These are phyloP conservation scores for Chlorencoelia australis DNA, from an alignment of 2,329 filamentous ascomycete genomes.

Conservation along the genomic window DNA sequence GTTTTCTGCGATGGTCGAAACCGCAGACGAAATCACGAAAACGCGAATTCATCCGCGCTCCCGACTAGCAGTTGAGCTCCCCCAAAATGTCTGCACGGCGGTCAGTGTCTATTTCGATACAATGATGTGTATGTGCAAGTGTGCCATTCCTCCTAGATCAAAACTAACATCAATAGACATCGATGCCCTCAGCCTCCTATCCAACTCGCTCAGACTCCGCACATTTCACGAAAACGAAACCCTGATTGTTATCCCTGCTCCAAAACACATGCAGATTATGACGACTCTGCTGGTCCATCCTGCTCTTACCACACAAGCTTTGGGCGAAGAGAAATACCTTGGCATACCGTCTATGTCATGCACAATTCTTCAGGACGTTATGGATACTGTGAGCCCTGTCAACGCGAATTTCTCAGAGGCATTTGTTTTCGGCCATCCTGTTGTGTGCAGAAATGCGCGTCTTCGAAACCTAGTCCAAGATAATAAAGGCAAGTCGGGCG, in stretches of 20 bases:
- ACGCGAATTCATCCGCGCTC: too few species aligned
- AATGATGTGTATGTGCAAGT: conserved; percentile 5
- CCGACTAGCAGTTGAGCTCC: too few species aligned
- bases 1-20: too few species aligned
- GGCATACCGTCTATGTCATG: conserved; percentile 58
- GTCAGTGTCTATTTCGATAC: conserved; percentile 7
- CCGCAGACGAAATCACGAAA: too few species aligned
- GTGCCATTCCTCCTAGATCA: background rate
- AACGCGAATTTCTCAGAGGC: conserved; percentile 60
- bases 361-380: conserved; percentile 58
- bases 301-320: conserved; percentile 61
- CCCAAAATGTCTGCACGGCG: too few species aligned
- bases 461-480: conserved; percentile 19
- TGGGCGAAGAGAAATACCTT: conserved; percentile 43
- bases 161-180: conserved; percentile 31
- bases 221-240: conserved; percentile 27
- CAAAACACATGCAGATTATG: conserved; percentile 66
- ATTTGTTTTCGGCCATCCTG: conserved; percentile 59
- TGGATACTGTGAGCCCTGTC: conserved; percentile 56
- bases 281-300: conserved; percentile 78
- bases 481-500: conserved; percentile 33
- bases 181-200: conserved; percentile 53
- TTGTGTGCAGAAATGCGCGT: conserved; percentile 23
- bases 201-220: conserved; percentile 50
- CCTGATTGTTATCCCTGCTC: conserved; percentile 49